These are phyloP conservation scores for Neodidymelliopsis sp. DNA, from an alignment of 2,329 filamentous ascomycete species.

Conservation along the genomic window DNA sequence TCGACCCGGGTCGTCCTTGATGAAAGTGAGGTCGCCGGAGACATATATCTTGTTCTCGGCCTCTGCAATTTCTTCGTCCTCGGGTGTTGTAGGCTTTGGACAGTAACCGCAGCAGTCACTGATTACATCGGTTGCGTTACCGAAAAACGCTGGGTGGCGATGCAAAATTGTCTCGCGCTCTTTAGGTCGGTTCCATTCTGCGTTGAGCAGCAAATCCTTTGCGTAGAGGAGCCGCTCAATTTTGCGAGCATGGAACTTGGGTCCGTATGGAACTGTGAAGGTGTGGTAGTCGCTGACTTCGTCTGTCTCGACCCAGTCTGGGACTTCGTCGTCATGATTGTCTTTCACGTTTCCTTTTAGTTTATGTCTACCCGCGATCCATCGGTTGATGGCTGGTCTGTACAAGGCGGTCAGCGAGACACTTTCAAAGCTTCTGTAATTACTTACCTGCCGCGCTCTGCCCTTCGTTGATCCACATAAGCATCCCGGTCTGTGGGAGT, in stretches of 20 bases:
- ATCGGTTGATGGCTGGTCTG: conserved; percentile 63
- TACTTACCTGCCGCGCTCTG: conserved; percentile 66
- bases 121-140: conserved; percentile 73
- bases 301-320: conserved; percentile 80
- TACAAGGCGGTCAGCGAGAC: background rate
- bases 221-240: conserved; percentile 86
- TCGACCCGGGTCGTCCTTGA: conserved; percentile 82
- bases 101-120: conserved; percentile 84
- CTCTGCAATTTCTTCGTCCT: conserved; percentile 74
- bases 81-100: conserved; percentile 70
- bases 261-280: conserved; percentile 71
- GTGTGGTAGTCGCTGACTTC: conserved; percentile 80
- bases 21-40: conserved; percentile 74
- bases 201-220: conserved; percentile 81
- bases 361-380: conserved; percentile 41
- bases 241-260: conserved; percentile 63
- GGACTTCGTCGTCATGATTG: conserved; percentile 77
- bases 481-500: conserved; percentile 70
- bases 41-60: conserved; percentile 80
- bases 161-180: conserved; percentile 81
- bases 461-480: conserved; percentile 74
- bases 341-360: conserved; percentile 78
- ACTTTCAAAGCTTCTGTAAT: accelerated
- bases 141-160: conserved; percentile 86
- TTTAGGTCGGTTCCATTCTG: conserved; percentile 80